Evolutionary conservation across 345 rosid species (phyloP).

Genomic region (Trapa incisa): DNA sequence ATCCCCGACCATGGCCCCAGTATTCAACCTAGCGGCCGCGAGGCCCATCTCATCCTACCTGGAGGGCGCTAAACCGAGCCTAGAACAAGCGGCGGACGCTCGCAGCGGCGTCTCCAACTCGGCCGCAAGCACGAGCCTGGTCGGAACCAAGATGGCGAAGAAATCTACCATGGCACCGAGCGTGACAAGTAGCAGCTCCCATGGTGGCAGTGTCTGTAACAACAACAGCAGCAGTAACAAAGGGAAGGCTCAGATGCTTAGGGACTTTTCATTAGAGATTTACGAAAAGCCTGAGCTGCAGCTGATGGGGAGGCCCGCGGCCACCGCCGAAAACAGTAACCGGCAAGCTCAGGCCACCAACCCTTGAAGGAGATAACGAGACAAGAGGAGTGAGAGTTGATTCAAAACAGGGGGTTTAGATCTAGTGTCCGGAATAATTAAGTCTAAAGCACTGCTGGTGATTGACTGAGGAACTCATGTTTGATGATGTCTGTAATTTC

Average conservation of each 20-base stretch:
- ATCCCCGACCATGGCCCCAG: slow-evolving; percentile 20
- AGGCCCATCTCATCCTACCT: slow-evolving; percentile 26
- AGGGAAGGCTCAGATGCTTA: slow-evolving; percentile 24
- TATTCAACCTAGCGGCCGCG: slow-evolving; percentile 22
- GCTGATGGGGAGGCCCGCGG: slow-evolving; percentile 17
- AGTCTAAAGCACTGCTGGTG: not conserved
- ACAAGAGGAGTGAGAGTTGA: not conserved
- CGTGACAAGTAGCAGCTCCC: slow-evolving; percentile 16
- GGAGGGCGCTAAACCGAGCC: not conserved
- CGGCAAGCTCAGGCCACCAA: slow-evolving; percentile 5
- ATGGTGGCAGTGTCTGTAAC: not conserved
- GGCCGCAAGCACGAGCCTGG: slow-evolving; percentile 17
- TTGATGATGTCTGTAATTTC: not conserved
- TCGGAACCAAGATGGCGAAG: slow-evolving; percentile 23
- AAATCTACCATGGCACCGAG: slow-evolving; percentile 40
- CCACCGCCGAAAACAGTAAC: not conserved
- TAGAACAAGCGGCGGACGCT: slow-evolving; percentile 7
- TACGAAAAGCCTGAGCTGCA: slow-evolving; percentile 33
- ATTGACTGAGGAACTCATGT: not conserved
- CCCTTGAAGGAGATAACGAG: slow-evolving; percentile 8
- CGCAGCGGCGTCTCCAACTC: slow-evolving; percentile 11
- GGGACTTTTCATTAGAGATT: slow-evolving; percentile 31
- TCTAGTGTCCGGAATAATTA: not conserved
- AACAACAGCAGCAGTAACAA: slow-evolving; percentile 1
- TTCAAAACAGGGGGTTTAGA: not conserved